These are phyloP conservation scores for Cyberlindnera samutprakarnensis DNA, from an alignment of 805 yeast genomes.

Conservation along the genomic window DNA sequence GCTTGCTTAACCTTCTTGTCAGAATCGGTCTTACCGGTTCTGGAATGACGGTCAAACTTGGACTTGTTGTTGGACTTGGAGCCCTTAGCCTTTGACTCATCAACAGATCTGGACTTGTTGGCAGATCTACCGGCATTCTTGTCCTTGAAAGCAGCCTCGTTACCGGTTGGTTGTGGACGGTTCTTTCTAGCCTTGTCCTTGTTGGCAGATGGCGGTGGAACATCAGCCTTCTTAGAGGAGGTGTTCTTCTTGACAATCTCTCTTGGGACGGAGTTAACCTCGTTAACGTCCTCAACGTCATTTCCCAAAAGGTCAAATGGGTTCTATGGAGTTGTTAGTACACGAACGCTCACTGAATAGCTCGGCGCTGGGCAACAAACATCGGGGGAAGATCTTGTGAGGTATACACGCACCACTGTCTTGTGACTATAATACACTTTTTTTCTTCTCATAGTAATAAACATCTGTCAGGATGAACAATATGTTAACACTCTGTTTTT, in stretches of 20 bases:
- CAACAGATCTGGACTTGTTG: slow-evolving; percentile 41
- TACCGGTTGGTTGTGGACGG: slow-evolving; percentile 68
- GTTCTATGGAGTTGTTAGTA: no score
- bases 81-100: slow-evolving; percentile 47
- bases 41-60: slow-evolving; percentile 75
- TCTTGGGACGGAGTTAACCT: slow-evolving; percentile 48
- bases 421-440: no score
- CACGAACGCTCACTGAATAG: no score
- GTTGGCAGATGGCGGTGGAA: slow-evolving; percentile 75
- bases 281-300: slow-evolving; percentile 74
- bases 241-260: slow-evolving; percentile 77
- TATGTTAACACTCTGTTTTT: no score
- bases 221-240: slow-evolving; percentile 82
- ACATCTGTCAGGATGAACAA: no score
- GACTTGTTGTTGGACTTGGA: slow-evolving; percentile 36
- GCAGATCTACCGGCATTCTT: slow-evolving; percentile 62
- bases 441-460: no score
- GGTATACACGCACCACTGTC: no score
- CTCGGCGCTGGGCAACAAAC: no score
- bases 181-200: slow-evolving; percentile 70
- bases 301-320: slow-evolving; percentile 78
- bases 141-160: slow-evolving; percentile 80
- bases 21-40: slow-evolving; percentile 77
- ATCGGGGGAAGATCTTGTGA: no score
- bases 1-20: slow-evolving; percentile 69